Evolutionary conservation across 108 stramenopile species (phyloP).

Genomic region (Cyclotella choctawhatcheeana): DNA sequence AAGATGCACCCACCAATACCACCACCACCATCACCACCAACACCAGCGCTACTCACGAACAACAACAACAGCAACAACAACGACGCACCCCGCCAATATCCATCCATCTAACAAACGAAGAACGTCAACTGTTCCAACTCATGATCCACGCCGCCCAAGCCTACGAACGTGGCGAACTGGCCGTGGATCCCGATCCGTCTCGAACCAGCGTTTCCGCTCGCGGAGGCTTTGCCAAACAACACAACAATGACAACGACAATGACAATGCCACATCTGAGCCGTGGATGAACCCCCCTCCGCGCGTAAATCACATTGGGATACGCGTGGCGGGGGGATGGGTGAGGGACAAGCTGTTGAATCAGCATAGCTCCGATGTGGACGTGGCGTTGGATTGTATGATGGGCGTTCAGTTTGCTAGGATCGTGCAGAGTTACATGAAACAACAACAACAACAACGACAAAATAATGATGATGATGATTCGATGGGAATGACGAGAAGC

Average conservation of each 20-base stretch:
- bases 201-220: constrained; percentile 29
- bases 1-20: no score
- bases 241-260: background rate
- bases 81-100: no score
- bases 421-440: constrained; percentile 77
- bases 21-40: no score
- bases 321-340: constrained; percentile 91
- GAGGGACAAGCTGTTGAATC: constrained; percentile 88
- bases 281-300: constrained; percentile 29
- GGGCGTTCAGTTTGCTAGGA: constrained; percentile 91
- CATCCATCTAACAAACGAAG: constrained; percentile 53
- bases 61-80: no score
- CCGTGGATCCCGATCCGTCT: constrained; percentile 27
- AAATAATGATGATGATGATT: no score
- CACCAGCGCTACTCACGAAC: no score
- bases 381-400: constrained; percentile 92
- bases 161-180: constrained; percentile 40
- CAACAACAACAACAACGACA: background rate
- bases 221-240: constrained; percentile 37
- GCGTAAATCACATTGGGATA: constrained; percentile 49
- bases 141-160: constrained; percentile 49
- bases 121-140: constrained; percentile 51
- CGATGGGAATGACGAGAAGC: constrained; percentile 20
- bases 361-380: constrained; percentile 92
- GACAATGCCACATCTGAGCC: constrained; percentile 13